A percentile compares a stretch with the other conserved stretches of the same genome.
phyloP scores from a whole-genome alignment of 139 green algal genomes.

The Chlorella sp. region DNA sequence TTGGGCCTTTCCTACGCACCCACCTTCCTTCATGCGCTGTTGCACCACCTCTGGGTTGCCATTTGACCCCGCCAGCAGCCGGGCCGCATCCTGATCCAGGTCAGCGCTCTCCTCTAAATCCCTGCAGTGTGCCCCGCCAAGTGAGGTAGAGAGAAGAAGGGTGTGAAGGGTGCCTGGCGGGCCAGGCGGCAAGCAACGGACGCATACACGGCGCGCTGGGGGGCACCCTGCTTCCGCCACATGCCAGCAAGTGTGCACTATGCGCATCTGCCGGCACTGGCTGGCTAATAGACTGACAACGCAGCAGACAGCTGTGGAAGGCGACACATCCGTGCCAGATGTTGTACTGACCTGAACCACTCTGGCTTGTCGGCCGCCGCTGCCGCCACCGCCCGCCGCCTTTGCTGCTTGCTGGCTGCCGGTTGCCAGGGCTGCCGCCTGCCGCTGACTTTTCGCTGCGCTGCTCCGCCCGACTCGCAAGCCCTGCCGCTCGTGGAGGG shows the following conservation, averaged over 20 bases:
- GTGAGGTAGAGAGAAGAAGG: background rate
- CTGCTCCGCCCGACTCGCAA: background rate
- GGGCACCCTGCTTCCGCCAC: too few species aligned
- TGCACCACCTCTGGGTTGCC: constrained; percentile 34
- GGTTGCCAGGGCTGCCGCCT: background rate
- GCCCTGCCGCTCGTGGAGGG: constrained; percentile 6
- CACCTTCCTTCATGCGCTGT: constrained; percentile 12
- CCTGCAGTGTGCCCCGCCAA: background rate
- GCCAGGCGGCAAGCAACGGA: too few species aligned
- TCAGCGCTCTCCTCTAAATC: constrained; percentile 39
- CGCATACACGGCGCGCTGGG: too few species aligned
- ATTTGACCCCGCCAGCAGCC: constrained; percentile 20
- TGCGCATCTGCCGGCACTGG: background rate
- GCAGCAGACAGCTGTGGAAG: background rate
- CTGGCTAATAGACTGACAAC: too few species aligned
- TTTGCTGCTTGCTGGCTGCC: background rate
- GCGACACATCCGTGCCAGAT: background rate
- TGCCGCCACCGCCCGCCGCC: background rate
- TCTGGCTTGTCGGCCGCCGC: constrained; percentile 22
- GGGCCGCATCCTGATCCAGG: constrained; percentile 29
- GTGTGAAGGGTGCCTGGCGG: too few species aligned
- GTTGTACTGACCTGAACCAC: background rate
- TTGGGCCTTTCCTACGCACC: background rate
- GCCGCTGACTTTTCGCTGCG: too few species aligned
- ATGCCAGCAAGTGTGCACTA: background rate